Percentiles rank a stretch among this genome's conserved stretches.
phyloP scores from a whole-genome alignment of 805 yeast genomes.

The Metschnikowia continentalis region DNA sequence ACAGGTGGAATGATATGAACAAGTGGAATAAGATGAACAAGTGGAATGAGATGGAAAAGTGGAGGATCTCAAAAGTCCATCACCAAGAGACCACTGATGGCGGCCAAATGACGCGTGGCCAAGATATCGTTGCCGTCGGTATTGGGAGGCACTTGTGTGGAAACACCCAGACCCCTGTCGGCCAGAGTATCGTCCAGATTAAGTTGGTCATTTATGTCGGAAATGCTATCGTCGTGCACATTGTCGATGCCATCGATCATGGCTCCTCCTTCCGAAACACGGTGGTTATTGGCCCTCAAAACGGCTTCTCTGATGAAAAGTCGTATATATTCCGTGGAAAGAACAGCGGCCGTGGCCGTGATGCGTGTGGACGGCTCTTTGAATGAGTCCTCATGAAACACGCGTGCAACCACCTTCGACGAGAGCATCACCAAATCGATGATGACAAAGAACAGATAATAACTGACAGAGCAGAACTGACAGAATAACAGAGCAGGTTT shows the following conservation, averaged over 20 bases:
- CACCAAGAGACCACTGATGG: constrained; percentile 53
- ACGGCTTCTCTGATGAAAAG: constrained; percentile 59
- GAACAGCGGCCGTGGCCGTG: constrained; percentile 44
- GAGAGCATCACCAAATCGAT: constrained; percentile 8
- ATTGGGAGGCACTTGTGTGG: constrained; percentile 15
- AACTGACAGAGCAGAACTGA: no score
- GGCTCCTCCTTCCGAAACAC: constrained; percentile 29
- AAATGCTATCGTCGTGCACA: constrained; percentile 10
- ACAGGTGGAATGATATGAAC: no score
- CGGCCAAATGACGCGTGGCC: constrained; percentile 52
- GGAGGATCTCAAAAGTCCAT: constrained; percentile 43
- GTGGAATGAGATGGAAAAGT: no score
- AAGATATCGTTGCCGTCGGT: constrained; percentile 29
- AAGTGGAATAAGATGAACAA: no score
- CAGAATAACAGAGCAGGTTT: no score
- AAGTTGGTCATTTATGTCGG: constrained; percentile 8
- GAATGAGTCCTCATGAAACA: constrained; percentile 50
- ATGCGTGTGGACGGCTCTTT: constrained; percentile 43
- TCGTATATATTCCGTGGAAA: constrained; percentile 51
- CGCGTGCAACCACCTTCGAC: constrained; percentile 42
- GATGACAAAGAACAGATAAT: no score
- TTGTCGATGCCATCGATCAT: constrained; percentile 35
- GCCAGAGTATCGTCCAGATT: constrained; percentile 11
- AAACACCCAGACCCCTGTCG: constrained; percentile 14
- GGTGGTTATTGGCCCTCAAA: constrained; percentile 51